Evolutionary conservation across 2,329 filamentous ascomycete species (phyloP), one percentile per base, ranked within the genome.

Genomic region (Aspergillus quadrilineatus): DNA sequence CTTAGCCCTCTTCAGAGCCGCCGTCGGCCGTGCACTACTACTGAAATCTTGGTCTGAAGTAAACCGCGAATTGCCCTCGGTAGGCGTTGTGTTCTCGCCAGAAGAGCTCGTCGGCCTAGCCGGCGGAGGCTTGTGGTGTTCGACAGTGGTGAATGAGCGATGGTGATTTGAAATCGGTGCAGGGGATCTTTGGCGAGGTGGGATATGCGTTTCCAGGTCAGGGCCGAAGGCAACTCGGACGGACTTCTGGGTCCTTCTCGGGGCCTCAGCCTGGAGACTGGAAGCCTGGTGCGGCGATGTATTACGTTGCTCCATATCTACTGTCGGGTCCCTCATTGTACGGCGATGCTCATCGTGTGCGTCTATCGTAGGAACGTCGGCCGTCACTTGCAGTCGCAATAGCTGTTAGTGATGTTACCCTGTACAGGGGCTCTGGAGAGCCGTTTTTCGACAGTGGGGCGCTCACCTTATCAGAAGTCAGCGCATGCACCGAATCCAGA

Each of bases 1-100:
- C 69, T 77, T 80, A 55, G 84, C 76, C 61, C 81, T 77, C 58
- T 78, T 70, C 58, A 80, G 56, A 60, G 71, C 68, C 8, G 78
- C 75, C 41, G 63, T 63, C 22, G 73, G 73, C 26, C 72, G 69
- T 50, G 63, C 67, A 49, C 62, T 67, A 42, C 60, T 65, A 42
- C 69, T 67, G 14, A 69, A 68, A n/a, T 65, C 62, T 30, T 69
- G 67, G 58, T 68, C 69, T 9, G 69, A 66, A 10, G 63, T 62
- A n/a, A 65, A 57, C 46, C 64, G 65, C 6, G 66, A 59, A 37
- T 62, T 63, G 30, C 60, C 57, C n/a, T 68, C 68, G 28, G 60
- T 37, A 4, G 63, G 39, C n/a, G 56, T 63, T 9, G 55, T 53
- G 53, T 67, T 67, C 34, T 70, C 70, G 10, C 70, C 66, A 6